Evolutionary conservation across 2,329 filamentous ascomycete species (phyloP), one percentile per base, ranked within the genome.

Genomic region (Pseudogymnoascus verrucosus): DNA sequence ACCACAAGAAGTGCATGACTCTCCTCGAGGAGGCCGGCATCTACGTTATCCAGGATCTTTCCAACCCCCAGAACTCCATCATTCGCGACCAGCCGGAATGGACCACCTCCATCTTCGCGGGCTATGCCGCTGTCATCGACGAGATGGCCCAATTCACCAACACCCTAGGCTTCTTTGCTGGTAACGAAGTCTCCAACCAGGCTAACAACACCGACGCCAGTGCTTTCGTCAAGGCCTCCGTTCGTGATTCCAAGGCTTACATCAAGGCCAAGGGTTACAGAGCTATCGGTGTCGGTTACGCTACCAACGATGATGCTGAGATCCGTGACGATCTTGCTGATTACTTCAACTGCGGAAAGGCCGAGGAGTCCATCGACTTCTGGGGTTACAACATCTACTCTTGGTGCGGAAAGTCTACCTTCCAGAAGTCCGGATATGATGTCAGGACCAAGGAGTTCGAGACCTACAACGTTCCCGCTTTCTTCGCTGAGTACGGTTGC

Each of bases 331-430:
- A 91, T 72, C 86, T 98, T 73, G 90, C 91, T 69, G 80, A 91
- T 74, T 99, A 96, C 84, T 97, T 99, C 80, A 93, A 96, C 83
- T 99, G 95, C 74, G 90, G 93, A 65, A 76, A 85, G 66, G 74
- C 80, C 36, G 78, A 80, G 7, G 77, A 78, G 73, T 76, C 89
- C 66, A 96, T 98, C 69, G 95, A 99, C 78, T 98, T 96, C 82
- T 99, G 93, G 90, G 95, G 95, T 65, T 98, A 98, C 88, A 99
- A 99, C 83, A 96, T 98, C 79, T 99, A 99, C 84, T 96, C 93
- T 62, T 99, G 95, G 95, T 99, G 95, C 76, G 95, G 93, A 70
- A 77, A 93, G 70, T 96, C 90, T 73, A 85, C 81, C 71, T 95
- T 89, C 79, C 73, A 81, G 37, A 74, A 82, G 65, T 97, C 95